These are phyloP conservation scores for Lepidium africanum DNA, from an alignment of 345 rosid genomes.

Conservation along the genomic window DNA sequence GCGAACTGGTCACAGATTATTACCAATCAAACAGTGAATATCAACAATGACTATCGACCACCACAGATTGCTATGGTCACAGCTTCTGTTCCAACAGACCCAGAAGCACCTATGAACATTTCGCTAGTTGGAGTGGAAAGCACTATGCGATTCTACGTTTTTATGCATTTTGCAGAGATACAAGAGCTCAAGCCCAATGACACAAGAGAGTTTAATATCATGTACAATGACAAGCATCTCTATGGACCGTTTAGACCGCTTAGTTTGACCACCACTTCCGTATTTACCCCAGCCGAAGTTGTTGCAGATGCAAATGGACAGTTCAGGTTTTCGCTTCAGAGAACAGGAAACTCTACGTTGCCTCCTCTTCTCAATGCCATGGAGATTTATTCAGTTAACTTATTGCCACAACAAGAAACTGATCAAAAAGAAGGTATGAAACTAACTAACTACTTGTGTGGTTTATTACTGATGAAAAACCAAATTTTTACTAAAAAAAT, in stretches of 20 bases:
- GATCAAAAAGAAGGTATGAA: constrained; percentile 6
- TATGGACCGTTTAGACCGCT: not conserved
- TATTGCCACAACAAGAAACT: not conserved
- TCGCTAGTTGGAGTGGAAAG: not conserved
- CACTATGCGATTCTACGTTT: not conserved
- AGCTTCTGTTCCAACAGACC: constrained; percentile 22
- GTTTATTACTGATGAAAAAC: not conserved
- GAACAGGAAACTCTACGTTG: constrained; percentile 1
- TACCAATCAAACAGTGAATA: too few relatives aligned
- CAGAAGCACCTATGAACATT: not conserved
- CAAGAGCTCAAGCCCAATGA: constrained; percentile 7
- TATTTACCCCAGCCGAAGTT: too few relatives aligned
- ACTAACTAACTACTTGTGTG: not conserved
- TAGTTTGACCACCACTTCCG: too few relatives aligned
- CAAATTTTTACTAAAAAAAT: not conserved
- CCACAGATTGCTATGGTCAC: constrained; percentile 27
- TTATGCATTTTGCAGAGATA: constrained; percentile 33
- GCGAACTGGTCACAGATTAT: too few relatives aligned
- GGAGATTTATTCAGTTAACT: constrained; percentile 8
- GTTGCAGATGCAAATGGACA: not conserved
- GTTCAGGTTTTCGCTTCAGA: not conserved
- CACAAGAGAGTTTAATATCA: constrained; percentile 17
- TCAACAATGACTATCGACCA: not conserved
- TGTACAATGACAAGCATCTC: not conserved
- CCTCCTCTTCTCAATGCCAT: constrained; percentile 34